Conservation (phyloP, 176 grass and related monocot species). For the Musa beccarii region DNA sequence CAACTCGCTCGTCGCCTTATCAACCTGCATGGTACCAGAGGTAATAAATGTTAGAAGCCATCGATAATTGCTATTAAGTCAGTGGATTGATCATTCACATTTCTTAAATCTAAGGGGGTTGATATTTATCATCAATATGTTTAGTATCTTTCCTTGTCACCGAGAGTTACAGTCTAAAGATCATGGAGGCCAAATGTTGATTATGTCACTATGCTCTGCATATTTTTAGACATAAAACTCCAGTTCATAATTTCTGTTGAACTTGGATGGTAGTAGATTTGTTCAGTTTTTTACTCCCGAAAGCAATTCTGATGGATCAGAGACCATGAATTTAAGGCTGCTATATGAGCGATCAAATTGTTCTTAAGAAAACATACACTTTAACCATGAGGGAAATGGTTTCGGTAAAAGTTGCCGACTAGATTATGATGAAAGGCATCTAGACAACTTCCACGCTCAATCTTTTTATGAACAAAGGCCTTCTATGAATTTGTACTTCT, state of each 20-base stretch:
- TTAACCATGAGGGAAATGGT: slow-evolving; percentile 19
- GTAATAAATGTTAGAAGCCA: slow-evolving; percentile 10
- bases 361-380: slow-evolving; percentile 2
- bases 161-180: too few relatives aligned
- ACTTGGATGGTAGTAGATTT: background rate
- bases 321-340: slow-evolving; percentile 5
- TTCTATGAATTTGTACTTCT: slow-evolving; percentile 55
- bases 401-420: slow-evolving; percentile 22
- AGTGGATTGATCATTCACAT: background rate
- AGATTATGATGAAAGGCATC: slow-evolving; percentile 34
- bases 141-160: too few relatives aligned
- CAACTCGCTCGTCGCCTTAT: slow-evolving; percentile 36
- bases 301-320: slow-evolving; percentile 10
- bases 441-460: slow-evolving; percentile 22
- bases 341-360: slow-evolving; percentile 6
- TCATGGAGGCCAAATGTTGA: too few relatives aligned
- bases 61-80: background rate
- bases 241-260: background rate
- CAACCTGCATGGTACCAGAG: slow-evolving; percentile 29
- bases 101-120: background rate
- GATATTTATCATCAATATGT: too few relatives aligned
- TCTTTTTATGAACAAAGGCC: slow-evolving; percentile 42
- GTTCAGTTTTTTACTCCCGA: background rate
- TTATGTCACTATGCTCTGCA: background rate
- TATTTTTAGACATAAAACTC: background rate